Percentiles rank a stretch among this genome's conserved stretches.
phyloP scores from a whole-genome alignment of 768 basidiomycete species.

The Chalciporus piperatus region DNA sequence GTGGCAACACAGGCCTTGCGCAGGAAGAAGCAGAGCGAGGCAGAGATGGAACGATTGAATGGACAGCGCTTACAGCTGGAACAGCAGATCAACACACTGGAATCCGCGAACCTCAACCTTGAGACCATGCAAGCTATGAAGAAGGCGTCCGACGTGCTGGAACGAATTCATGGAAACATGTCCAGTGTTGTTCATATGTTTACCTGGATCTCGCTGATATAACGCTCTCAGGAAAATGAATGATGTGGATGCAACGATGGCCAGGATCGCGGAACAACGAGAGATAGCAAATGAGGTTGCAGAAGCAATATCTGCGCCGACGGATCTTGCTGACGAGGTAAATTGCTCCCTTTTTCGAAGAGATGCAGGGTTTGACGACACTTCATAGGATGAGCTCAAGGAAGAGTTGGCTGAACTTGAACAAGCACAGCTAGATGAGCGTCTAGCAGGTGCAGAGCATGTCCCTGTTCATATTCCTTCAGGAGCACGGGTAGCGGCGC shows the following conservation, averaged over 20 bases:
- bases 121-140: constrained; percentile 98
- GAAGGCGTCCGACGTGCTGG: constrained; percentile 87
- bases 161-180: constrained; percentile 87
- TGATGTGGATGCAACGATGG: constrained; percentile 90
- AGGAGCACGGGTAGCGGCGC: constrained; percentile 48
- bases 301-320: constrained; percentile 77
- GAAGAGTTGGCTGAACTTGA: constrained; percentile 84
- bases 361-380: neutral
- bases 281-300: constrained; percentile 92
- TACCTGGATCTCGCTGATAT: constrained; percentile 1
- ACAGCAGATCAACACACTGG: constrained; percentile 94
- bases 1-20: constrained; percentile 88
- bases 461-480: constrained; percentile 85
- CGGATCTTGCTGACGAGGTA: constrained; percentile 74
- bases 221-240: constrained; percentile 62
- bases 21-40: constrained; percentile 88
- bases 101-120: constrained; percentile 95
- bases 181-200: constrained; percentile 42
- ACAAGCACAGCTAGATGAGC: constrained; percentile 82
- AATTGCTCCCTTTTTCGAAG: constrained; percentile 17
- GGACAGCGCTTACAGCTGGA: constrained; percentile 90
- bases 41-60: constrained; percentile 80
- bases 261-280: constrained; percentile 83
- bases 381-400: constrained; percentile 71
- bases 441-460: constrained; percentile 82